phyloP scores from a whole-genome alignment of 2,329 filamentous ascomycete genomes.

The Paraphaeosphaeria minitans region DNA sequence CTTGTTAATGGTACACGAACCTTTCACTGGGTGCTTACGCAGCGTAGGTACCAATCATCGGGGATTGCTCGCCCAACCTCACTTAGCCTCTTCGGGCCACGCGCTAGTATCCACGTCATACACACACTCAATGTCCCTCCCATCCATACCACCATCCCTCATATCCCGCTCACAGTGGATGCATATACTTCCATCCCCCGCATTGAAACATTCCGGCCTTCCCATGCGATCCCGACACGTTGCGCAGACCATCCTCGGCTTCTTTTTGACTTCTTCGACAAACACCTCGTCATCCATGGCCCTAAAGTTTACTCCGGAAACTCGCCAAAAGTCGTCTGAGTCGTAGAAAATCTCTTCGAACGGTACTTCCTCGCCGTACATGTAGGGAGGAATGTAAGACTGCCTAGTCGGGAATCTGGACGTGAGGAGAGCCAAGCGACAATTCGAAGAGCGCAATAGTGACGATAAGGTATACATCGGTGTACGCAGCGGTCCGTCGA shows the following conservation, averaged over 20 bases:
- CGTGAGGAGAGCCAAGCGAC: constrained; percentile 29
- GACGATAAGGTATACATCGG: constrained; percentile 35
- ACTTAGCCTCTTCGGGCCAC: not conserved
- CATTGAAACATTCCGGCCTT: constrained; percentile 7
- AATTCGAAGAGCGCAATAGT: constrained; percentile 26
- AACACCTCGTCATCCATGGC: constrained; percentile 32
- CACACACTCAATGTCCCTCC: not conserved
- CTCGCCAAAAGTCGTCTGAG: constrained; percentile 34
- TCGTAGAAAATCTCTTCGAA: constrained; percentile 35
- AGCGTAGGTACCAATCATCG: no score
- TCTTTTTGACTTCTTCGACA: constrained; percentile 18
- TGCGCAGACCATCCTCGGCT: not conserved
- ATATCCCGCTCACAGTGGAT: constrained; percentile 9
- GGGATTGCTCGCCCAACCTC: not conserved
- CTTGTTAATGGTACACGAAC: no score
- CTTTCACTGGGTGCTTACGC: no score
- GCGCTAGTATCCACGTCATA: constrained; percentile 4
- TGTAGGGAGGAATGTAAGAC: constrained; percentile 41
- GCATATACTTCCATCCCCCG: constrained; percentile 8
- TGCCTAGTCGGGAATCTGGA: constrained; percentile 26
- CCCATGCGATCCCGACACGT: not conserved
- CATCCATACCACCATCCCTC: not conserved
- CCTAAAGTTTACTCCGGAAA: constrained; percentile 33
- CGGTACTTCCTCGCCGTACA: constrained; percentile 42
- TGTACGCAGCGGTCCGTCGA: constrained; percentile 25